A percentile compares a stretch with the other conserved stretches of the same genome.
These are phyloP conservation scores for Xerophyta viscosa DNA, from an alignment of 106 monocot genomes.

Conservation along the genomic window DNA sequence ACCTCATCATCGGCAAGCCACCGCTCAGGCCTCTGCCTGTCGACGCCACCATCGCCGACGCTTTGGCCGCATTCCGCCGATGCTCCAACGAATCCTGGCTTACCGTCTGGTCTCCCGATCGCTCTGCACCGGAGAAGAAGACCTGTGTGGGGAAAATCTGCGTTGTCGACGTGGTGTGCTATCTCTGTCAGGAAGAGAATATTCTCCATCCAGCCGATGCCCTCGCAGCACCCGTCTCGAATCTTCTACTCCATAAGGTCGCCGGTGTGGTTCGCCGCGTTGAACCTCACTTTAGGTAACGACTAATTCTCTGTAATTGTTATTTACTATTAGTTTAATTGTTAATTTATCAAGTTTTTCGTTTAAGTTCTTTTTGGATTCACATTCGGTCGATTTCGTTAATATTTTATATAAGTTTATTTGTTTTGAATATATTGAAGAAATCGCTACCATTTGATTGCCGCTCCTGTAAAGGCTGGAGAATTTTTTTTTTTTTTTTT, in stretches of 20 bases:
- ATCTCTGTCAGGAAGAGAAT: not conserved
- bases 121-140: not conserved
- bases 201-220: not conserved
- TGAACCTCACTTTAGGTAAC: constrained; percentile 6
- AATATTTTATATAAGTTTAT: too few species aligned
- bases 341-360: too few species aligned
- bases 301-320: too few species aligned
- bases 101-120: not conserved
- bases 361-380: too few species aligned
- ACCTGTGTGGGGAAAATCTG: not conserved
- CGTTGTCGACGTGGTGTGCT: constrained; percentile 4
- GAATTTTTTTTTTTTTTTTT: too few species aligned
- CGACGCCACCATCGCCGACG: constrained; percentile 3
- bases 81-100: not conserved
- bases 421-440: too few species aligned
- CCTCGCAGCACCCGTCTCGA: not conserved
- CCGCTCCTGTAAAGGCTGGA: too few species aligned
- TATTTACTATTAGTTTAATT: too few species aligned
- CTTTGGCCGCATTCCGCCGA: constrained; percentile 1
- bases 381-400: too few species aligned
- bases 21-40: not conserved
- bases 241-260: not conserved
- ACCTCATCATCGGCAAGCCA: constrained; percentile 9
- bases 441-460: too few species aligned
- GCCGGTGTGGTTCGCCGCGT: constrained; percentile 1